Evolutionary conservation across 2,329 filamentous ascomycete species (phyloP), one percentile per base, ranked within the genome.

Genomic region (Fusarium brachygibbosum): DNA sequence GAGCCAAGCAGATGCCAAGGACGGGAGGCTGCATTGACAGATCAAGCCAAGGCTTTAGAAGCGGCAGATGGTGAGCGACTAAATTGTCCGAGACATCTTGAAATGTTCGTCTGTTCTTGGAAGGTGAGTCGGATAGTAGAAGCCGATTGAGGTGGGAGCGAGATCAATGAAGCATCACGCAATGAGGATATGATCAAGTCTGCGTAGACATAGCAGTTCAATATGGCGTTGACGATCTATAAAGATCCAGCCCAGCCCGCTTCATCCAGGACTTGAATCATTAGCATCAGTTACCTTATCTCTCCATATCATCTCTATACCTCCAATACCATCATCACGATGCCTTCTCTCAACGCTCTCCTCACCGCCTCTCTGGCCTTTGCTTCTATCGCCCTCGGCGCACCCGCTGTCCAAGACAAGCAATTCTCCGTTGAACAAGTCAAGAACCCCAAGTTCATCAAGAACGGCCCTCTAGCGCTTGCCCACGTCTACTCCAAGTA

Each of bases 401-500:
- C 61, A 11, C 71, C 73, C 13, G 49, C 69, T 19, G 35, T 38
- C 5, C 21, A 57, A 9, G 62, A 64, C 28, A 58, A 65, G 17
- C 55, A 73, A 9, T 76, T 76, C 64, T 77, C 76, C 5, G 68
- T 82, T 29, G 69, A 75, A 32, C 80, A 82, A 67, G 76, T 81
- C 42, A 76, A 72, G 63, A 82, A 82, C 69, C 61, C 75, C 25
- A 72, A 76, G 46, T 81, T 76, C 57, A 74, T 75, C 42, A 75
- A 70, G 57, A 76, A 73, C 53, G 80, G 80, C 9, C 76, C 76
- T 10, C 61, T 76, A 6, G 77, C 78, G 1, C 73, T 82, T 14
- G 68, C 70, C 28, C 71, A 76, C 52, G 75, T 75, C 34, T 82
- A 82, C 72, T 58, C 52, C 65, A 82, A 83, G 74, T 82, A 77